Evolutionary conservation across 208 protist species (phyloP).

Genomic region (Lotmaria passim): DNA sequence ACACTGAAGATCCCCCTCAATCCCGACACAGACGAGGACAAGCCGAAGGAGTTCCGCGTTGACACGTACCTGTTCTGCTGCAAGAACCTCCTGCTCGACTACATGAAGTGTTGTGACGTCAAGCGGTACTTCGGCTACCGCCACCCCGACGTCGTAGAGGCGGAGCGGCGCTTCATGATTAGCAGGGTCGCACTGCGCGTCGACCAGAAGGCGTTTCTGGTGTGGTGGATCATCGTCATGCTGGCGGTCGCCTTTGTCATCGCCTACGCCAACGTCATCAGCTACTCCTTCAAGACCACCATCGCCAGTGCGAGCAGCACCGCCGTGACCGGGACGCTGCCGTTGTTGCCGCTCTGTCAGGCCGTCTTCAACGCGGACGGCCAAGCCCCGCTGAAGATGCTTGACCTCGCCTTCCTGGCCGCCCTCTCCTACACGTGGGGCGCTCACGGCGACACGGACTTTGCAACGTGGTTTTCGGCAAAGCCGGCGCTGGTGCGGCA

Average conservation of each 20-base stretch:
- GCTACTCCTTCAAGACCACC: slow-evolving; percentile 49
- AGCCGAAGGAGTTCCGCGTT: slow-evolving; percentile 31
- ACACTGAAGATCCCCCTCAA: slow-evolving; percentile 36
- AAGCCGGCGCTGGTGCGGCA: slow-evolving; percentile 60
- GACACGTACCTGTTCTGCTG: slow-evolving; percentile 89
- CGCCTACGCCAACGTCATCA: slow-evolving; percentile 60
- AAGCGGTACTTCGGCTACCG: slow-evolving; percentile 72
- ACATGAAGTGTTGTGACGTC: slow-evolving; percentile 71
- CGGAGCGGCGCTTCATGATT: slow-evolving; percentile 59
- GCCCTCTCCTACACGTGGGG: slow-evolving; percentile 81
- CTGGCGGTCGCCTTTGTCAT: slow-evolving; percentile 77
- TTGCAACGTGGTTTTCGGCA: slow-evolving; percentile 79
- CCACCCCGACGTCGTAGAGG: slow-evolving; percentile 75
- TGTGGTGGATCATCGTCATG: slow-evolving; percentile 88
- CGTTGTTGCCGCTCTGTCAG: slow-evolving; percentile 47
- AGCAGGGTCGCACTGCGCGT: slow-evolving; percentile 65
- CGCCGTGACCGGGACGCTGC: slow-evolving; percentile 24
- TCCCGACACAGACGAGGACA: slow-evolving; percentile 41
- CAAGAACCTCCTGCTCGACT: slow-evolving; percentile 65
- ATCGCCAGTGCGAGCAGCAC: slow-evolving; percentile 42
- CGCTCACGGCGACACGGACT: slow-evolving; percentile 66
- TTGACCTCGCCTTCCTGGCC: slow-evolving; percentile 74
- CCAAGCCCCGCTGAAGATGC: slow-evolving; percentile 46
- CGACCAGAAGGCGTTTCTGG: slow-evolving; percentile 78
- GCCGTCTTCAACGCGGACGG: slow-evolving; percentile 64